Evolutionary conservation across 176 grass and related monocot genomes (phyloP), one percentile per base, ranked within the genome.

Genomic region (Oryza rufipogon): DNA sequence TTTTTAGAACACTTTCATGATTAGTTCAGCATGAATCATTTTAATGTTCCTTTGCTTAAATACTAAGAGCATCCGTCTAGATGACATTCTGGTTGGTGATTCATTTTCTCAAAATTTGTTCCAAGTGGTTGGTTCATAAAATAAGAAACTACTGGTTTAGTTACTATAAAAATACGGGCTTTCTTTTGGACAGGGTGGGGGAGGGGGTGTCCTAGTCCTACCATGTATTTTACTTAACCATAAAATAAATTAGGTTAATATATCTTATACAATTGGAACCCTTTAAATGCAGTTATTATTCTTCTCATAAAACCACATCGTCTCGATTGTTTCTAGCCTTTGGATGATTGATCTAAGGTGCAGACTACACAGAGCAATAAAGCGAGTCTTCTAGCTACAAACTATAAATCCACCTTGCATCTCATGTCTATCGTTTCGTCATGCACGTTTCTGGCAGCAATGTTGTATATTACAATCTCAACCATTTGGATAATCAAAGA

Each of bases 21-120:
- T 70, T 20, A 44, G 64, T n/a, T 80, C 6, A 47, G 7, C 7
- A 48, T 9, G 6, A 56, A 68, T n/a, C 4, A 28, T 70, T 46
- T 75, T 84, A 74, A 7, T 20, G 12, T 69, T 20, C 38, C 38
- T 32, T 74, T 25, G 14, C 22, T 74, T 79, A 33, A 69, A 79
- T 79, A 73, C 22, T 79, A 68, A 13, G 11, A 25, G 23, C 38
- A 68, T 79, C 56, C 11, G 23, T 61, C 36, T 63, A 45, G 23
- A 64, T 82, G 36, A 47, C 22, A 60, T 71, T 41, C 23, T 73
- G 69, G 67, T 48, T 60, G 26, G 11, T 76, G 48, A 58, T 58
- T 47, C 67, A 22, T 82, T 38, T 44, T 48, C 56, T 63, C 36
- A 64, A 76, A 65, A 48, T 38, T 15, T 28, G 70, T 39, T 13